A percentile compares a stretch with the other conserved stretches of the same genome.
Conservation (phyloP, 192 early-diverging fungal species). For the Geosiphon pyriformis region DNA sequence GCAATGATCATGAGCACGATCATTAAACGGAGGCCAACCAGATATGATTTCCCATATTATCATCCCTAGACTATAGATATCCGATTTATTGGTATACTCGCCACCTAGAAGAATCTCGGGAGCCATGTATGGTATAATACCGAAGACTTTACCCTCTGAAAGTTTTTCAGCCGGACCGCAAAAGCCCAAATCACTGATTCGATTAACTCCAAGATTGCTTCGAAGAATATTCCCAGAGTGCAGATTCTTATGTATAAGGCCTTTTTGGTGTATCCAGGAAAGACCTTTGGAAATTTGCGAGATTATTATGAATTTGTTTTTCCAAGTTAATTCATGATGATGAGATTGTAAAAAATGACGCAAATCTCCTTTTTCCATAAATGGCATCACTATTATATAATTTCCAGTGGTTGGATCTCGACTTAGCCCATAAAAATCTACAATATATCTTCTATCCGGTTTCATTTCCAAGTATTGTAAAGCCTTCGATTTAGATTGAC, state of each 20-base stretch:
- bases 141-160: conserved; percentile 1
- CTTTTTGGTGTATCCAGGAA: background rate
- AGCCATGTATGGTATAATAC: conserved; percentile 36
- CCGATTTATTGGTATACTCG: conserved; percentile 27
- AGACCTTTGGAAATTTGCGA: background rate
- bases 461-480: background rate
- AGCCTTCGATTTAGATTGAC: background rate
- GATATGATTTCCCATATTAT: conserved; percentile 39
- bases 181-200: background rate
- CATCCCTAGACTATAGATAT: conserved; percentile 36
- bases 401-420: background rate
- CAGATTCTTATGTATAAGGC: background rate
- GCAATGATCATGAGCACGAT: background rate
- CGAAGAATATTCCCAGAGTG: conserved; percentile 2
- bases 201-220: background rate
- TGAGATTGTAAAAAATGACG: background rate
- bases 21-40: conserved; percentile 26
- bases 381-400: conserved; percentile 4
- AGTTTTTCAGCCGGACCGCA: background rate
- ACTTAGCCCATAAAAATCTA: background rate
- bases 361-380: conserved; percentile 7
- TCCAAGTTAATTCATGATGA: background rate
- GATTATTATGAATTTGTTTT: background rate
- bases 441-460: background rate
- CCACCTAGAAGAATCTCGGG: conserved; percentile 29